Base-by-base conservation (phyloP, 306 rosid genomes). In the Amphicarpaea edgeworthii region DNA sequence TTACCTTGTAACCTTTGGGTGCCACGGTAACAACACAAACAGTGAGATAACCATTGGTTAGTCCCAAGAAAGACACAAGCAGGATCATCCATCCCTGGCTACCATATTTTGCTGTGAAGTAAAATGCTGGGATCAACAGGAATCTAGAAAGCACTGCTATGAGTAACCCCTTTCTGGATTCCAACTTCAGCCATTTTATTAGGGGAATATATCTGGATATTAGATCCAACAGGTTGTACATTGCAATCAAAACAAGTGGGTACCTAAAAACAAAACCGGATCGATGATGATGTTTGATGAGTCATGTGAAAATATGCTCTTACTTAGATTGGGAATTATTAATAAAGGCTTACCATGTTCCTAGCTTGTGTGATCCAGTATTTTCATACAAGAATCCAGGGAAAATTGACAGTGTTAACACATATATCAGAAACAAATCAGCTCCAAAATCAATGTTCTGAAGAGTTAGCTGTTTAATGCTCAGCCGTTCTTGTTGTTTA, bases 331-430 rank as follows among this genome's bases (percentile, higher is more conserved):
- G 1, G 32, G 71, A 50, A 26, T 24, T 71, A 20, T 2, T 62
- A 20, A 14, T 17, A 55, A 9, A 47, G 4, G 51, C 68, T 74
- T 81, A 85, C 97, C 98, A 91, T 49, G 85, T 0, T 15, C 97
- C 96, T 75, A 91, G 72, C 40, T 73, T 37, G 51, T 94, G 98
- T 1, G 78, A 54, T 76, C 97, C 97, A 0, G 96, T 88, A 57
- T 91, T 86, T 85, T 94, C 97, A 19, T 77, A 94, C 81, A 90
- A 69, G 87, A 91, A 90, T 10, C 95, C 96, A 4, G 97, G 98
- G 66, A 85, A 78, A 60, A 91, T 91, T 8, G 95, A 94, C 78
- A 94, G 28, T 5, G 98, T 90, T 10, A 91, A 21, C 15, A 83
- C 89, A 67, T 91, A 88, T 65, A 85, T 87, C 58, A 94, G 75